These are phyloP conservation scores for Penicillium sp. DNA, from an alignment of 2,329 filamentous ascomycete species.

Conservation along the genomic window DNA sequence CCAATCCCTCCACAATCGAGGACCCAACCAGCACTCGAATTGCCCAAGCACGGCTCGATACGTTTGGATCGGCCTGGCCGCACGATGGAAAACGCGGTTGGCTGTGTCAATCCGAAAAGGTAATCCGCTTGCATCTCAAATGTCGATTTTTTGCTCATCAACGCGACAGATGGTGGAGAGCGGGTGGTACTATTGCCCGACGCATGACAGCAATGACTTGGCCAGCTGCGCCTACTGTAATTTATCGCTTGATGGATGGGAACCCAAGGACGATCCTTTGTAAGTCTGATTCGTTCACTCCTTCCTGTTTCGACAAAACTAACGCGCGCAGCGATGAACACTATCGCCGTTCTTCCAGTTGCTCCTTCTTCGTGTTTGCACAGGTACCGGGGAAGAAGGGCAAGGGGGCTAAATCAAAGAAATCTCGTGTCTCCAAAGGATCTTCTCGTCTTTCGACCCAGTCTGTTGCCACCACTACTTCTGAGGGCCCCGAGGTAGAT, in stretches of 20 bases:
- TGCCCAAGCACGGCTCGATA: slow-evolving; percentile 69
- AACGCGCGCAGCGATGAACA: slow-evolving; percentile 67
- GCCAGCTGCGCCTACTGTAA: slow-evolving; percentile 88
- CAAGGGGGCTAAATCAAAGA: slow-evolving; percentile 52
- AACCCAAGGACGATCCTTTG: slow-evolving; percentile 82
- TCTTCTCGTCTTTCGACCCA: slow-evolving; percentile 57
- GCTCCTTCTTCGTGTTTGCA: slow-evolving; percentile 73
- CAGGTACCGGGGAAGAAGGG: slow-evolving; percentile 46
- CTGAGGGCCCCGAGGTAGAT: slow-evolving; percentile 42
- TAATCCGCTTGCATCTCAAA: slow-evolving; percentile 32
- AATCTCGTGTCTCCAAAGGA: slow-evolving; percentile 60
- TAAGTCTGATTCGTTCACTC: slow-evolving; percentile 44
- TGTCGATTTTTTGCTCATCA: slow-evolving; percentile 9
- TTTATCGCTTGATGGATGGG: slow-evolving; percentile 88
- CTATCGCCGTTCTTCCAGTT: slow-evolving; percentile 67
- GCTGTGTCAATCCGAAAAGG: slow-evolving; percentile 85
- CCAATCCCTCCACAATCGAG: slow-evolving; percentile 50
- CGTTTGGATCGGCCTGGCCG: slow-evolving; percentile 81
- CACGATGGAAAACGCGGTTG: slow-evolving; percentile 83
- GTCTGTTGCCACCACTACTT: slow-evolving; percentile 41
- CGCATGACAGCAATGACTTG: slow-evolving; percentile 75
- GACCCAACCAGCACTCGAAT: slow-evolving; percentile 69
- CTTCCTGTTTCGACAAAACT: slow-evolving; percentile 12
- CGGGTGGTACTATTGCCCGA: slow-evolving; percentile 91
- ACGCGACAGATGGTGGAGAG: slow-evolving; percentile 68